Evolutionary conservation across 306 rosid genomes (phyloP).

Genomic region (Acacia confusa): DNA sequence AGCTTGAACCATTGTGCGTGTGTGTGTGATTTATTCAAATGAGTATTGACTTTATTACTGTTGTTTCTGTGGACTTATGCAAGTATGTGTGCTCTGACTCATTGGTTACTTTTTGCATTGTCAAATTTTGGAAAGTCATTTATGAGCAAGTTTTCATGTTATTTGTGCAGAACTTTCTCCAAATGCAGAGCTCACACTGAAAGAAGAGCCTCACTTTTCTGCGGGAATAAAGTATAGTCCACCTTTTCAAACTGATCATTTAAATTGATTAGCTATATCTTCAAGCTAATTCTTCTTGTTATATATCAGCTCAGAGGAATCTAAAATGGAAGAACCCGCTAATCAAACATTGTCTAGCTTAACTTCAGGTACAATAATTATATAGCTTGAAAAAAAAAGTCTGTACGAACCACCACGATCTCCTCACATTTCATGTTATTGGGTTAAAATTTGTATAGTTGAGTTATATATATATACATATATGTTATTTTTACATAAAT

Average conservation of each 20-base stretch:
- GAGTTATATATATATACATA: background rate
- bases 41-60: background rate
- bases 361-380: constrained; percentile 56
- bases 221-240: constrained; percentile 49
- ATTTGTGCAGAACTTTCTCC: constrained; percentile 56
- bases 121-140: constrained; percentile 6
- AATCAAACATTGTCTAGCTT: constrained; percentile 44
- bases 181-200: constrained; percentile 53
- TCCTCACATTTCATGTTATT: constrained; percentile 14
- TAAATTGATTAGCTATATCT: constrained; percentile 24
- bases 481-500: background rate
- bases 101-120: constrained; percentile 9
- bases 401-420: constrained; percentile 20
- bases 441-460: constrained; percentile 22
- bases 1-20: background rate
- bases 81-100: background rate
- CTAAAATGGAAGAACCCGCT: constrained; percentile 42
- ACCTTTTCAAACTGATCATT: constrained; percentile 27
- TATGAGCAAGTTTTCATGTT: background rate
- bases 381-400: constrained; percentile 27
- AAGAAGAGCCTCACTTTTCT: constrained; percentile 57
- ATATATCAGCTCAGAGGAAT: constrained; percentile 61
- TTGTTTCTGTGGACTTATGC: background rate
- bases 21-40: background rate
- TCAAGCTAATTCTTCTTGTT: constrained; percentile 36